Evolutionary conservation across 768 basidiomycete genomes (phyloP).

Genomic region (Wakefieldia striispora): DNA sequence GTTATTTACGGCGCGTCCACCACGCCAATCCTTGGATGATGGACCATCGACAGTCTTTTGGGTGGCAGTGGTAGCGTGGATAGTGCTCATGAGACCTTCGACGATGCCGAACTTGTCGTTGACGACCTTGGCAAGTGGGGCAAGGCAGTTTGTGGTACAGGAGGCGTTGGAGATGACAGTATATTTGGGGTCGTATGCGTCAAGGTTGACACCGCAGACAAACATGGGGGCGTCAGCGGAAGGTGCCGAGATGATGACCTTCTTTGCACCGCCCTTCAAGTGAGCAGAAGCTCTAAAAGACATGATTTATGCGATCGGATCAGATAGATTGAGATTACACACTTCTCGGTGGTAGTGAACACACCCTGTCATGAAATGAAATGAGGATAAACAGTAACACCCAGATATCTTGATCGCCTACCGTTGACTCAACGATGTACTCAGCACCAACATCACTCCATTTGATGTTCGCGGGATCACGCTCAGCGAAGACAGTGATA

Average conservation of each 20-base stretch:
- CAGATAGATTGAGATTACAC: constrained; percentile 27
- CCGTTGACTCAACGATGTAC: constrained; percentile 96
- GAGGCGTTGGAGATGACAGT: constrained; percentile 97
- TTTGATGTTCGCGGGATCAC: constrained; percentile 80
- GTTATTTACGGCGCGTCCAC: constrained; percentile 91
- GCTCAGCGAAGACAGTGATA: constrained; percentile 79
- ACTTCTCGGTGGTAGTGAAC: constrained; percentile 94
- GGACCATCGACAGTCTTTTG: constrained; percentile 96
- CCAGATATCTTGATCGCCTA: constrained; percentile 33
- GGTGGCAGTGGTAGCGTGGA: constrained; percentile 95
- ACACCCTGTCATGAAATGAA: constrained; percentile 59
- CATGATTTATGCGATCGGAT: constrained; percentile 2
- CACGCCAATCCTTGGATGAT: constrained; percentile 96
- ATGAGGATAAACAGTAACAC: constrained; percentile 1
- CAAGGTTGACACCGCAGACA: constrained; percentile 94
- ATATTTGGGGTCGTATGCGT: constrained; percentile 85
- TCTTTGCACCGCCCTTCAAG: constrained; percentile 98
- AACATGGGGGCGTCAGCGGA: constrained; percentile 97
- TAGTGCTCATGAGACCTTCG: constrained; percentile 98
- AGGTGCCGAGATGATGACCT: constrained; percentile 98
- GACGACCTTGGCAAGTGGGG: constrained; percentile 98
- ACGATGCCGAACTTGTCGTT: constrained; percentile 95
- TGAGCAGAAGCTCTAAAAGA: constrained; percentile 73
- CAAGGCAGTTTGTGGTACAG: constrained; percentile 99
- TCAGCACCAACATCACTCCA: constrained; percentile 83